phyloP scores from a whole-genome alignment of 1,284 basidiomycete genomes.

The Farysia itapuensis region DNA sequence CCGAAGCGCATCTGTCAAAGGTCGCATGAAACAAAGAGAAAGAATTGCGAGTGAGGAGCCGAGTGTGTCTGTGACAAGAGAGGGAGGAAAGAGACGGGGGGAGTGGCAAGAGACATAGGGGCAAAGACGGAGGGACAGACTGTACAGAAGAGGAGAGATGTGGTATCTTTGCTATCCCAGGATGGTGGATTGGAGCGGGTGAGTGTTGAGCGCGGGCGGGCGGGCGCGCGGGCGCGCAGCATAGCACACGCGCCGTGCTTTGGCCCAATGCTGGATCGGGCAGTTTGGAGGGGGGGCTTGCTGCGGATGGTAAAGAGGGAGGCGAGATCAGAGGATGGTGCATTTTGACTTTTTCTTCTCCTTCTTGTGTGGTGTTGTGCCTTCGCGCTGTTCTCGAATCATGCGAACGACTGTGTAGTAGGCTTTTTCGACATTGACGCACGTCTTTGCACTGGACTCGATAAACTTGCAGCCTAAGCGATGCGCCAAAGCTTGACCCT shows the following conservation, averaged over 20 bases:
- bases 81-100: no score
- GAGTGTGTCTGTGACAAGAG: no score
- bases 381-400: conserved; percentile 55
- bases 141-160: no score
- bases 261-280: background rate
- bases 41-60: no score
- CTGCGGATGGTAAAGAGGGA: no score
- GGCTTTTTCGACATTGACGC: conserved; percentile 60
- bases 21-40: no score
- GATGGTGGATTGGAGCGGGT: no score
- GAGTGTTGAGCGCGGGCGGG: background rate
- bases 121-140: no score
- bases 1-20: no score
- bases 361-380: conserved; percentile 33
- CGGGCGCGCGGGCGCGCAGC: background rate
- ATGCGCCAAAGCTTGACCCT: conserved; percentile 58
- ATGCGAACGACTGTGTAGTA: conserved; percentile 58
- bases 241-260: no score
- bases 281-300: background rate
- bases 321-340: conserved; percentile 54
- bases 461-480: conserved; percentile 60
- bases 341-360: conserved; percentile 57
- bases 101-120: no score
- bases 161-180: no score
- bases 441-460: conserved; percentile 61